Conservation (phyloP, 805 yeast genomes). For the Komagataella ulmi region DNA sequence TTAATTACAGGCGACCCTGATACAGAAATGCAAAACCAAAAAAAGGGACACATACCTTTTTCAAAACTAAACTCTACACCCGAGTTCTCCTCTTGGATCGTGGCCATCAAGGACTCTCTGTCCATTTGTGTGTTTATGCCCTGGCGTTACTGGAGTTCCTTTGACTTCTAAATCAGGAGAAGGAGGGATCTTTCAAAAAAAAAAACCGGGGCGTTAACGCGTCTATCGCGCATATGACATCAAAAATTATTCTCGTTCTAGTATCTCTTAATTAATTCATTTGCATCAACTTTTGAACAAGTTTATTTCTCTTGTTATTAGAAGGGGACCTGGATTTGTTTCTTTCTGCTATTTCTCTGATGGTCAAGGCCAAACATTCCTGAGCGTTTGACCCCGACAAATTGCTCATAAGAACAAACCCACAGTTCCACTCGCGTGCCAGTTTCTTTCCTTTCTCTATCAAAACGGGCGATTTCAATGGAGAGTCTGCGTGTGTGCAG, state of each 20-base stretch:
- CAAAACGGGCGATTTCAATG: constrained; percentile 44
- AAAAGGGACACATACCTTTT: not conserved
- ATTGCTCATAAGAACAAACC: constrained; percentile 52
- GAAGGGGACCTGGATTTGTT: not conserved
- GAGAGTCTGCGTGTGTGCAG: constrained; percentile 49
- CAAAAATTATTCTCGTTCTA: not conserved
- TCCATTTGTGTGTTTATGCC: not conserved
- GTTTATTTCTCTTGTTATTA: not conserved
- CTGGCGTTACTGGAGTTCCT: not conserved
- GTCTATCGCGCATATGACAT: not conserved
- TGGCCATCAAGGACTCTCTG: not conserved
- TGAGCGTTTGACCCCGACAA: constrained; percentile 35
- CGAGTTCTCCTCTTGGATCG: not conserved
- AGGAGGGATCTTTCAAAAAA: not conserved
- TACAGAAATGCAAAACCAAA: not conserved
- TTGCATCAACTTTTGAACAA: not conserved
- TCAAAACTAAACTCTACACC: not conserved
- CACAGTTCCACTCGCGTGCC: constrained; percentile 50
- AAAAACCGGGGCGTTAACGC: not conserved
- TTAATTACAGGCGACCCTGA: too few species aligned
- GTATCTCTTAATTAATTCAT: not conserved
- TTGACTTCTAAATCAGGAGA: not conserved
- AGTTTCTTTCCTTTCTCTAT: constrained; percentile 43
- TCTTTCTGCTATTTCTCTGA: constrained; percentile 44
- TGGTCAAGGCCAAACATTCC: constrained; percentile 38